Evolutionary conservation across 371 early-diverging fungal genomes (phyloP).

Genomic region (Apophysomyces elegans): DNA sequence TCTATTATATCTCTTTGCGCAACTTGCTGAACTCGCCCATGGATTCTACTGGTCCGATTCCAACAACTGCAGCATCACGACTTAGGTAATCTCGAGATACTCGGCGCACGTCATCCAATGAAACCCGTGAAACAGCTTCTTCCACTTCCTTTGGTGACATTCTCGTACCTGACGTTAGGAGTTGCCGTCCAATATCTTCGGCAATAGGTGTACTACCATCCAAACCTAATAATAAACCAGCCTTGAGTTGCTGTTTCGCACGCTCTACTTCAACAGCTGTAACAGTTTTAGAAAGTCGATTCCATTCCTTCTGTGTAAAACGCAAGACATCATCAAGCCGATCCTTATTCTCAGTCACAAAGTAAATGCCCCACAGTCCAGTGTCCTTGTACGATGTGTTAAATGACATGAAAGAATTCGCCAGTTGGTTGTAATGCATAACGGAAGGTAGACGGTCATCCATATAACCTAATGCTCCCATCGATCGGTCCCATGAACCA

Average conservation of each 20-base stretch:
- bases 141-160: slow-evolving; percentile 63
- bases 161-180: slow-evolving; percentile 90
- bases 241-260: slow-evolving; percentile 98
- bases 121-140: slow-evolving; percentile 37
- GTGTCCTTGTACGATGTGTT: slow-evolving; percentile 98
- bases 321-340: slow-evolving; percentile 86
- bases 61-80: slow-evolving; percentile 89
- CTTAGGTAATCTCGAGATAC: slow-evolving; percentile 86
- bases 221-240: slow-evolving; percentile 84
- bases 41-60: slow-evolving; percentile 84
- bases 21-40: slow-evolving; percentile 67
- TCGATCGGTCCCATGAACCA: slow-evolving; percentile 95
- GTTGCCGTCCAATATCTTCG: slow-evolving; percentile 97
- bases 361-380: slow-evolving; percentile 97
- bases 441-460: slow-evolving; percentile 87
- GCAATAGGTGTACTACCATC: slow-evolving; percentile 95
- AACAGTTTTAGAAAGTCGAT: slow-evolving; percentile 81
- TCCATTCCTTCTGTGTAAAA: slow-evolving; percentile 91
- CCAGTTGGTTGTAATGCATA: slow-evolving; percentile 83
- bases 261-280: slow-evolving; percentile 95
- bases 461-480: slow-evolving; percentile 85
- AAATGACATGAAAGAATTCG: slow-evolving; percentile 97
- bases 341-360: slow-evolving; percentile 82
- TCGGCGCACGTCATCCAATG: slow-evolving; percentile 82
- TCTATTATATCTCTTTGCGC: slow-evolving; percentile 1